Conservation (phyloP, 2,329 filamentous ascomycete genomes). For the Colletotrichum spaethianum region DNA sequence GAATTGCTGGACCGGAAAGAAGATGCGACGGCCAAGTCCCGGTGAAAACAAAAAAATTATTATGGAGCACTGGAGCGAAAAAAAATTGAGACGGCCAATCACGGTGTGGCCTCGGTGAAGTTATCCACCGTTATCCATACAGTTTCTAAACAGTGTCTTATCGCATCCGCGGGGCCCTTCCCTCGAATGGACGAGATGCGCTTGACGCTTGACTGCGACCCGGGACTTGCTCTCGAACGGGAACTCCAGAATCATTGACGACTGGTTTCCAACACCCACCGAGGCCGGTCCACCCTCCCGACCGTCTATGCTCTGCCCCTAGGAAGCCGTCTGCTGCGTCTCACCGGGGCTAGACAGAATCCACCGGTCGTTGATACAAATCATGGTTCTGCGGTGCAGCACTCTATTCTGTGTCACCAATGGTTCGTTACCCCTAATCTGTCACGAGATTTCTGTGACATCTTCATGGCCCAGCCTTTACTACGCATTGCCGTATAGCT, state of each 20-base stretch:
- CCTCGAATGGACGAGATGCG: not conserved
- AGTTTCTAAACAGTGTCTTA: not conserved
- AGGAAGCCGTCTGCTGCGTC: not conserved
- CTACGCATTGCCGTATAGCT: slow-evolving; percentile 8
- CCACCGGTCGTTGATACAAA: not conserved
- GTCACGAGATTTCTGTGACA: slow-evolving; percentile 4
- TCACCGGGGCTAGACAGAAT: not conserved
- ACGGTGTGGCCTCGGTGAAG: not conserved
- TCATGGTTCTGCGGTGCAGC: not conserved
- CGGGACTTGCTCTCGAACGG: not conserved
- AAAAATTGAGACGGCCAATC: slow-evolving; percentile 31
- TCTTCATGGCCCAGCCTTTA: not conserved
- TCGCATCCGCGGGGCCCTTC: slow-evolving; percentile 3
- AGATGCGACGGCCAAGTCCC: slow-evolving; percentile 7
- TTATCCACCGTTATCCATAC: slow-evolving; percentile 10
- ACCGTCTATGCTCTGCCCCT: not conserved
- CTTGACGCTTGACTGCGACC: not conserved
- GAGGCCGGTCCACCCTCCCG: slow-evolving; percentile 4
- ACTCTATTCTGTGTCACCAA: slow-evolving; percentile 3
- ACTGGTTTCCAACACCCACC: not conserved
- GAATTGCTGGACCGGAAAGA: slow-evolving; percentile 26
- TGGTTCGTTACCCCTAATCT: slow-evolving; percentile 19
- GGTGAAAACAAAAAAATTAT: slow-evolving; percentile 42
- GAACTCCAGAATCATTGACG: not conserved
- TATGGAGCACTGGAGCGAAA: slow-evolving; percentile 30